Evolutionary conservation across 192 early-diverging fungal species (phyloP).

Genomic region (Rhizophagus clarus): DNA sequence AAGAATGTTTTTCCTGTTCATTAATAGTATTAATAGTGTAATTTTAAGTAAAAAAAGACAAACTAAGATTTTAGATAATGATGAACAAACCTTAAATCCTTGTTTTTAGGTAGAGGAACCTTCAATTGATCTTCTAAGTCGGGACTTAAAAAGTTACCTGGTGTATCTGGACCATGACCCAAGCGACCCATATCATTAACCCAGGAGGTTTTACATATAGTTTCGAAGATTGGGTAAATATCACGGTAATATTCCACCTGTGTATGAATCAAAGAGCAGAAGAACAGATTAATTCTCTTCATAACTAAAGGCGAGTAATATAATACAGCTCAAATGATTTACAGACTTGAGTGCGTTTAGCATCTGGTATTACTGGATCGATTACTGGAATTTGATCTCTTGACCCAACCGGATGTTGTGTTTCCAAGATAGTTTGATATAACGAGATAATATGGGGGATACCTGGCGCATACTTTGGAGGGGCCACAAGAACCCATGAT

Average conservation of each 20-base stretch:
- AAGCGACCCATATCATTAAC: conserved; percentile 10
- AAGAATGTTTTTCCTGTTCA: conserved; percentile 12
- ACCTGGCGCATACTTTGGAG: conserved; percentile 31
- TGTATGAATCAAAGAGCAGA: neutral
- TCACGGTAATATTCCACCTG: conserved; percentile 24
- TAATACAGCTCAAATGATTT: neutral
- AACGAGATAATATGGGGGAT: conserved; percentile 13
- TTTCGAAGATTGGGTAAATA: conserved; percentile 26
- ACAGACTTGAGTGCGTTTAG: too few species aligned
- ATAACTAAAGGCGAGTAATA: neutral
- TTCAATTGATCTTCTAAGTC: neutral
- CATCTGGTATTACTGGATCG: neutral
- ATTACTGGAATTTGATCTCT: neutral
- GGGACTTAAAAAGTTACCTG: conserved; percentile 24
- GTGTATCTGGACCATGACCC: conserved; percentile 15
- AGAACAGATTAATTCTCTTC: too few species aligned
- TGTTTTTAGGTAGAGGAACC: too few species aligned
- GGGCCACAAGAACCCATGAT: conserved; percentile 31
- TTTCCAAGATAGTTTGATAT: conserved; percentile 28
- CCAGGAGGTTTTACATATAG: conserved; percentile 21
- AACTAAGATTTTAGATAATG: neutral
- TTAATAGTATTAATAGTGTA: conserved; percentile 13
- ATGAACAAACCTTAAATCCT: conserved; percentile 13
- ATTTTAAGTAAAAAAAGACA: neutral
- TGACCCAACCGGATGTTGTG: neutral